phyloP scores from a whole-genome alignment of 2,329 filamentous ascomycete genomes.

The Nannizzia gypsea region DNA sequence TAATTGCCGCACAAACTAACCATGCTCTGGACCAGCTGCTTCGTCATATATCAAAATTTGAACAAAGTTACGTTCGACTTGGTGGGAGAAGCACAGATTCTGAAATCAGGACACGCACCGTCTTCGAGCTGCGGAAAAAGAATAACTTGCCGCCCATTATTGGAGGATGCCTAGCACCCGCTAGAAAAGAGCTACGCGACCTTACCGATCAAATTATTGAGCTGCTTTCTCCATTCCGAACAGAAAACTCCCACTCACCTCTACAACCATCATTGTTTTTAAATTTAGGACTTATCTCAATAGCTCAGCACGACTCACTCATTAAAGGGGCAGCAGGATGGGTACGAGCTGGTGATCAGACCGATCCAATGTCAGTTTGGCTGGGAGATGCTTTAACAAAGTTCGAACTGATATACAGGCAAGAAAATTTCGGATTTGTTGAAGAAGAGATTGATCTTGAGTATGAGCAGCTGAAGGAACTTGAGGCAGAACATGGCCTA shows the following conservation, averaged over 20 bases:
- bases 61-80: slow-evolving; percentile 51
- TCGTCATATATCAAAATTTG: slow-evolving; percentile 49
- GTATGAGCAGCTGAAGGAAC: slow-evolving; percentile 48
- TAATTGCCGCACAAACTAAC: slow-evolving; percentile 79
- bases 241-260: slow-evolving; percentile 28
- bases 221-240: slow-evolving; percentile 34
- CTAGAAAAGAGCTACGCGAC: slow-evolving; percentile 33
- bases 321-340: slow-evolving; percentile 37
- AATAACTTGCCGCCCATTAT: slow-evolving; percentile 24
- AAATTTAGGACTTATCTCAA: slow-evolving; percentile 46
- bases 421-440: slow-evolving; percentile 42
- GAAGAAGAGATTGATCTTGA: slow-evolving; percentile 51
- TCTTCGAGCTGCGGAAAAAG: slow-evolving; percentile 49
- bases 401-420: slow-evolving; percentile 34
- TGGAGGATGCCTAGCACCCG: slow-evolving; percentile 31
- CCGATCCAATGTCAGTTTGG: slow-evolving; percentile 42
- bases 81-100: slow-evolving; percentile 58
- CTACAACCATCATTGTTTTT: slow-evolving; percentile 46
- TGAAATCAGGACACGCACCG: slow-evolving; percentile 52
- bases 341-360: slow-evolving; percentile 25
- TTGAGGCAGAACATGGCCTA: slow-evolving; percentile 45
- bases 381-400: slow-evolving; percentile 42
- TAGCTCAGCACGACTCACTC: slow-evolving; percentile 53
- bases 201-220: slow-evolving; percentile 32
- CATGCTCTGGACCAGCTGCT: slow-evolving; percentile 80